phyloP scores from a whole-genome alignment of 768 basidiomycete species.

The Neoboletus subvelutipes region DNA sequence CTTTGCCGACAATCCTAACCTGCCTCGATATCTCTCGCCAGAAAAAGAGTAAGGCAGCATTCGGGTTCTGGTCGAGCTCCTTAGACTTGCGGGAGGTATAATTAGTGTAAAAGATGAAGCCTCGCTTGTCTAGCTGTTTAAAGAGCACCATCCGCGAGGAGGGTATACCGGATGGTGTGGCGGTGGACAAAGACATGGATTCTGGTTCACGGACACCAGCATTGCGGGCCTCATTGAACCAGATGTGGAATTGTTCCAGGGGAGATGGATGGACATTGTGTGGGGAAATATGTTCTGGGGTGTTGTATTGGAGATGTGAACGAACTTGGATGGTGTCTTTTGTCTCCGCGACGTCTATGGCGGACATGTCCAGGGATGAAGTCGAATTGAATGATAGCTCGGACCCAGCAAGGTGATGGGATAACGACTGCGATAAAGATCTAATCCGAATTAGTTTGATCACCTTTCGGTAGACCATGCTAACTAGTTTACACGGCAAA shows the following conservation, averaged over 20 bases:
- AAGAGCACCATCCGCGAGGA: constrained; percentile 89
- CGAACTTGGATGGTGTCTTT: constrained; percentile 64
- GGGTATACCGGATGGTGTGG: constrained; percentile 70
- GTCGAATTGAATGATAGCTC: background rate
- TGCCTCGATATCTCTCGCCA: constrained; percentile 84
- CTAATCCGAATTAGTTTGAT: constrained; percentile 5
- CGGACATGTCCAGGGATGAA: constrained; percentile 19
- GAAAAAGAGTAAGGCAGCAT: constrained; percentile 84
- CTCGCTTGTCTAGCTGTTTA: constrained; percentile 83
- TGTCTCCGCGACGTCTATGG: constrained; percentile 39
- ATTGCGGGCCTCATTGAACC: constrained; percentile 72
- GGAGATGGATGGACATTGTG: constrained; percentile 63
- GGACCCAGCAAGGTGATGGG: background rate
- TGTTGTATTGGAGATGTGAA: constrained; percentile 74
- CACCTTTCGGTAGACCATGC: constrained; percentile 8
- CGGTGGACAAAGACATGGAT: constrained; percentile 80
- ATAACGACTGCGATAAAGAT: constrained; percentile 12
- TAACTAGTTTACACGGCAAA: background rate
- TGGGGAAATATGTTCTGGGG: constrained; percentile 65
- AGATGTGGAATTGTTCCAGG: constrained; percentile 79
- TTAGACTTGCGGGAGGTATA: constrained; percentile 90
- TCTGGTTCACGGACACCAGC: constrained; percentile 83
- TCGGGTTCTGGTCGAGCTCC: constrained; percentile 75
- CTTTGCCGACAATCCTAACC: constrained; percentile 81
- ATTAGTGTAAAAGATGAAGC: constrained; percentile 97